Evolutionary conservation across 352 stramenopile genomes (phyloP).

Genomic region (Pythium plurisporium): DNA sequence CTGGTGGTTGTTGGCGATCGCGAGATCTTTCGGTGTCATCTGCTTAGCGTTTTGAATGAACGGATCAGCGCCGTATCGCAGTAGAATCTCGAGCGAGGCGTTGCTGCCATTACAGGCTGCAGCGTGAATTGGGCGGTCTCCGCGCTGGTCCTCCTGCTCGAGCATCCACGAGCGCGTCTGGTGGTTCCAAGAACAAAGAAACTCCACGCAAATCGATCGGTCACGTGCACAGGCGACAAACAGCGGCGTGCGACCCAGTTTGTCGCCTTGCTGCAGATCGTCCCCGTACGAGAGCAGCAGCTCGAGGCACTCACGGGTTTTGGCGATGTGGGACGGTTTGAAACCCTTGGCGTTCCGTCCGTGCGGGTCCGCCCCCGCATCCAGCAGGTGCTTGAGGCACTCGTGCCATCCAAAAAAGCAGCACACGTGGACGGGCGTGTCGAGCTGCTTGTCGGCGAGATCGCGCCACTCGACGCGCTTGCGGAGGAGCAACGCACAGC

Average conservation of each 20-base stretch:
- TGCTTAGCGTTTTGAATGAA: constrained; percentile 39
- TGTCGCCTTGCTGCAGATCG: constrained; percentile 60
- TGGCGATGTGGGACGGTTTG: constrained; percentile 60
- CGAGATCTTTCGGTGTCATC: constrained; percentile 50
- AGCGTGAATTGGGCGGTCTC: constrained; percentile 55
- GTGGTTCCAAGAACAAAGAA: constrained; percentile 61
- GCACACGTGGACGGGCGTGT: constrained; percentile 63
- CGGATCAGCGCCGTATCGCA: constrained; percentile 49
- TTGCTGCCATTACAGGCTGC: constrained; percentile 58
- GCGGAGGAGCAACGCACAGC: constrained; percentile 34
- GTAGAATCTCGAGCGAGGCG: constrained; percentile 34
- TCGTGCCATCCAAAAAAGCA: constrained; percentile 63
- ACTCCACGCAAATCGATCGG: constrained; percentile 46
- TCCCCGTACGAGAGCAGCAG: constrained; percentile 50
- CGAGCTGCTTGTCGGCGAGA: constrained; percentile 49
- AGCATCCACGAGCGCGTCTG: constrained; percentile 63
- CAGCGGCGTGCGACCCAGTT: constrained; percentile 53
- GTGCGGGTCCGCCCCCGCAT: constrained; percentile 53
- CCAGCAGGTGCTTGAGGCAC: constrained; percentile 43
- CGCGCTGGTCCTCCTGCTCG: constrained; percentile 57
- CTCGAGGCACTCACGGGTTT: constrained; percentile 47
- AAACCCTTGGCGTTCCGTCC: constrained; percentile 64
- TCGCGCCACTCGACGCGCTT: constrained; percentile 44
- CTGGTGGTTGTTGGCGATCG: constrained; percentile 38
- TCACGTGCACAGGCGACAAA: constrained; percentile 64